Base-by-base conservation (phyloP, 495 filamentous ascomycete genomes). In the Penicillium canariense region DNA sequence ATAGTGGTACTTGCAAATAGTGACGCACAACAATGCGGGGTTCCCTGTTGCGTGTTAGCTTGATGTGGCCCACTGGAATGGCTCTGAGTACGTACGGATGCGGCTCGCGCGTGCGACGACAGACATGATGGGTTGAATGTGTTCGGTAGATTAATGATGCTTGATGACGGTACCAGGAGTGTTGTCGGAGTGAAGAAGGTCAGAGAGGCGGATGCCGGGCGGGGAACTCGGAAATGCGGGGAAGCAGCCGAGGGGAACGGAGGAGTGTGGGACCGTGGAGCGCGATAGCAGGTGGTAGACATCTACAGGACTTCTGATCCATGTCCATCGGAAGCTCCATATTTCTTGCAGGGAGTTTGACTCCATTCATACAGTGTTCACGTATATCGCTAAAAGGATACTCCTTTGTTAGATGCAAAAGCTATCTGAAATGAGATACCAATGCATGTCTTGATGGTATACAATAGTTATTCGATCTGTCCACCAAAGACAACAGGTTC, bases 1-100 rank as follows among this genome's bases (percentile, higher is more conserved):
- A 28, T 56, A 12, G 14, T 26, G 30, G 25, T 22, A 8, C 52
- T 14, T 35, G 22, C 5, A 32, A 5, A 48, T 42, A 35, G 11
- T 14, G 25, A 70, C 76, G 57, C 70, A 90, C 87, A 90, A 88
- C 50, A 90, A 69, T 32, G 81, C 85, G 27, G 87, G 86, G 63
- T 85, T 85, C 36, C 79, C 87, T 89, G 55, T 14, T 20, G 15
- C 20, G 32, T 12, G 22, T 73, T 58, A 66, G 66, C 52, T 46
- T 20, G 30, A 15, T 59, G 43, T 5, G 18, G 34, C 40, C 38
- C 8, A 20, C 35, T 54, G 27, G 40, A n/a, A 5, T 28, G 1
- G 36, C 1, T 20, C 2, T 8, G 14, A 23, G 39, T 7, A 53
- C 58, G 54, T 56, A 76, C 74, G 65, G 42, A 77, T 77, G 1